Evolutionary conservation across 2,329 filamentous ascomycete genomes (phyloP).

Genomic region (Aspergillus sp.): DNA sequence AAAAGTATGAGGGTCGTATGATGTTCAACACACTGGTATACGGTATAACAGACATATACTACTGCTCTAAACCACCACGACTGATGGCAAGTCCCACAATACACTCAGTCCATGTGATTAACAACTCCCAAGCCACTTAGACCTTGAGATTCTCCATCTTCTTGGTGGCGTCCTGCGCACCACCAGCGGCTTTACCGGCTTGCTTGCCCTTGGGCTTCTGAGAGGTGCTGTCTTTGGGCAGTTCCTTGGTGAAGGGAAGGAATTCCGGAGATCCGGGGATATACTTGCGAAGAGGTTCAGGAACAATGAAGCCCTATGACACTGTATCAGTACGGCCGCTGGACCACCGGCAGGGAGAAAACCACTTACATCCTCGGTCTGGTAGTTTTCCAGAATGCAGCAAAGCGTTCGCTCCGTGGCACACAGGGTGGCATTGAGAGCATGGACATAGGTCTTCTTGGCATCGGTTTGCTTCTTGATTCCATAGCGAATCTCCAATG

Average conservation of each 20-base stretch:
- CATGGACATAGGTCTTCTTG: slow-evolving; percentile 93
- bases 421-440: slow-evolving; percentile 83
- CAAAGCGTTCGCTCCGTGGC: slow-evolving; percentile 91
- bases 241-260: slow-evolving; percentile 81
- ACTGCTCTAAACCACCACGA: no score
- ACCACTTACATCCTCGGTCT: slow-evolving; percentile 72
- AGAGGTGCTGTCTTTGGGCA: slow-evolving; percentile 71
- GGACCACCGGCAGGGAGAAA: not conserved
- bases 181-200: slow-evolving; percentile 24
- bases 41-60: no score
- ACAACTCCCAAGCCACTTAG: slow-evolving; percentile 16
- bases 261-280: slow-evolving; percentile 88
- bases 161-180: slow-evolving; percentile 36
- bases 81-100: not conserved
- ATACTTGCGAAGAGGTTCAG: slow-evolving; percentile 82
- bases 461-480: slow-evolving; percentile 80
- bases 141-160: slow-evolving; percentile 44
- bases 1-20: no score
- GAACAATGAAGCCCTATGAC: slow-evolving; percentile 69
- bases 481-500: slow-evolving; percentile 88
- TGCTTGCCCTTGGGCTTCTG: slow-evolving; percentile 52
- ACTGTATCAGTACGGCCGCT: slow-evolving; percentile 16
- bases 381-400: slow-evolving; percentile 95
- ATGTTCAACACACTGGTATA: no score
- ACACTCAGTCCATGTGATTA: not conserved